Evolutionary conservation across 1,139 yeast genomes (phyloP), one percentile per base, ranked within the genome.

Genomic region (Meyerozyma athensensis): DNA sequence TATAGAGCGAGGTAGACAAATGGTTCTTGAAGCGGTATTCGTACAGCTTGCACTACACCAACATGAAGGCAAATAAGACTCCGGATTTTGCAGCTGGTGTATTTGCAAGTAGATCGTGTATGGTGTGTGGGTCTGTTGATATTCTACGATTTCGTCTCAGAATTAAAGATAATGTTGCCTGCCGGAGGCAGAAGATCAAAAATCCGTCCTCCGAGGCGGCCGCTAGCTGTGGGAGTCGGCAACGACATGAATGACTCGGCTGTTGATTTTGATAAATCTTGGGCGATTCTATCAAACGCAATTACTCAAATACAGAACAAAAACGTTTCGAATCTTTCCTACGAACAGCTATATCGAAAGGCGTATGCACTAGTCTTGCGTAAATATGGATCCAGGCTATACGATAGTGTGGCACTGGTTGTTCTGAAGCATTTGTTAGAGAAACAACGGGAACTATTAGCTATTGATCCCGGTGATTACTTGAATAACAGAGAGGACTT

Each of bases 271-370:
- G 80, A 79, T 17, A 72, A 77, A 38, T 72, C 86, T 1, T 90
- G 97, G 97, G 51, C 56, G 3, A 64, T 78, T 1, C 66, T 92
- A 22, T 65, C 83, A n/a, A 69, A 76, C 32, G 97, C 97, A 21
- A 81, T 92, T 32, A 63, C 61, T 19, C 87, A 84, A 52, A 90
- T 92, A 39, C 86, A 83, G 51, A 68, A 72, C 36, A 81, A 83
- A 48, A 79, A 85, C 53, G 90, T 89, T 8, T 78, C 87, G 4
- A 74, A 76, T 42, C 66, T 90, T 22, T 85, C 95, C 1, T 92
- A 86, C 54, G 96, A 89, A 49, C 86, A 81, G 47, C 70, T 92
- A 2, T 92, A 92, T 56, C 67, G 96, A 36, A 78, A 82, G 26
- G 87, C 95, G 0, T 92, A 92, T 53, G 79, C 80, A 16, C 57